phyloP scores from a whole-genome alignment of 169 alveolate genomes.

The Besnoitia besnoiti region DNA sequence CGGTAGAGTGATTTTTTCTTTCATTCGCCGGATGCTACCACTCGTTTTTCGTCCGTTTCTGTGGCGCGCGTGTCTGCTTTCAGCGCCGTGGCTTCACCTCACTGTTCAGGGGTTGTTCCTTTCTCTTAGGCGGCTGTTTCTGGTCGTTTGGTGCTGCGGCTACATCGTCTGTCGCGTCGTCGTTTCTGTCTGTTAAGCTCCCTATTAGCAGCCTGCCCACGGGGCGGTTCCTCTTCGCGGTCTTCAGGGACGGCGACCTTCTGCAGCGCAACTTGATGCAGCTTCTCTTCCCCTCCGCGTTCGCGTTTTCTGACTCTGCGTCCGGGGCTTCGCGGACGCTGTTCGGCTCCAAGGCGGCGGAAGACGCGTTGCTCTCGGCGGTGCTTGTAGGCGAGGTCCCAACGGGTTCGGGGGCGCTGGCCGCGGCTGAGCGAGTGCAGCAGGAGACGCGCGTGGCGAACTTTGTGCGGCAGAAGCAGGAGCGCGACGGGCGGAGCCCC shows the following conservation, averaged over 20 bases:
- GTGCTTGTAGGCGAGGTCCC: not conserved
- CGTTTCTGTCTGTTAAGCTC: not conserved
- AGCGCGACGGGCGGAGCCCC: not conserved
- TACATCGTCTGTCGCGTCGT: not conserved
- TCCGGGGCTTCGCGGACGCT: not conserved
- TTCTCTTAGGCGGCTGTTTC: too few species aligned
- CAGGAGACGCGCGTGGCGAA: not conserved
- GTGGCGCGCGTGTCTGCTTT: too few species aligned
- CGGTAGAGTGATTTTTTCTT: too few species aligned
- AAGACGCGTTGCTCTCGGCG: not conserved
- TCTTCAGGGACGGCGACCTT: conserved; percentile 2
- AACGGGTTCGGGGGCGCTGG: not conserved
- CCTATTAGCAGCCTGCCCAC: not conserved
- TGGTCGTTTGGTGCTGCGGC: not conserved
- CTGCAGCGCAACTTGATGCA: not conserved
- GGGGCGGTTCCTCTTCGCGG: conserved; percentile 7
- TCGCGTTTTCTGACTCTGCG: not conserved
- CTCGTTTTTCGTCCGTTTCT: too few species aligned
- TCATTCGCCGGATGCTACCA: too few species aligned
- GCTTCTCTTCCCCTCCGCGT: not conserved
- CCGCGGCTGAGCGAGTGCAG: not conserved
- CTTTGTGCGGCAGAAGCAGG: not conserved
- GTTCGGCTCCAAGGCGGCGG: not conserved
- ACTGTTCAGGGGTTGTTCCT: too few species aligned
- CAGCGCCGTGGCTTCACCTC: too few species aligned